Evolutionary conservation across 2,329 filamentous ascomycete genomes (phyloP).

Genomic region (Colletotrichum karsti): DNA sequence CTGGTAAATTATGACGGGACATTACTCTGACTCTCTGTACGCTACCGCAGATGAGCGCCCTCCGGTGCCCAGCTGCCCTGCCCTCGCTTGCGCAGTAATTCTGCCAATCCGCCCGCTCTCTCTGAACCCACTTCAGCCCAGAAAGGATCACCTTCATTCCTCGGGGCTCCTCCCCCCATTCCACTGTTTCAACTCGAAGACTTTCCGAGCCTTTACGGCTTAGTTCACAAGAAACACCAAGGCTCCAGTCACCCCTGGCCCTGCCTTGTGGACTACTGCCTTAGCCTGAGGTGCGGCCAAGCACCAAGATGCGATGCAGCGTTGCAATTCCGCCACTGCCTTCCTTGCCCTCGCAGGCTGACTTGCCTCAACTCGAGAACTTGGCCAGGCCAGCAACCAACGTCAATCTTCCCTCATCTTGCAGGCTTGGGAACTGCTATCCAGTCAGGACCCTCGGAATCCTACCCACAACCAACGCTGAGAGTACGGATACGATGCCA

Average conservation of each 20-base stretch:
- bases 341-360: conserved; percentile 4
- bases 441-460: neutral
- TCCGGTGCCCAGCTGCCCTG: neutral
- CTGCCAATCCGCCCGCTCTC: neutral
- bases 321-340: conserved; percentile 9
- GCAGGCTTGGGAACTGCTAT: conserved; percentile 6
- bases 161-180: conserved; percentile 11
- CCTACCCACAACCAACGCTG: neutral
- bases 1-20: conserved; percentile 16
- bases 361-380: neutral
- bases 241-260: neutral
- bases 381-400: conserved; percentile 5
- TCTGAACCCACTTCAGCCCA: conserved; percentile 24
- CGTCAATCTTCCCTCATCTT: conserved; percentile 24
- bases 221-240: neutral
- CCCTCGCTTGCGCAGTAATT: conserved; percentile 9
- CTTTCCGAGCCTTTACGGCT: neutral
- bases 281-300: neutral
- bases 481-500: conserved; percentile 16
- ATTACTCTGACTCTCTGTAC: neutral
- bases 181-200: conserved; percentile 14
- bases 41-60: conserved; percentile 13
- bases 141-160: conserved; percentile 18
- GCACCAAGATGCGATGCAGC: conserved; percentile 9
- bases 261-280: neutral